Evolutionary conservation across 345 rosid species (phyloP).

Genomic region (Capsella bursapastoris): DNA sequence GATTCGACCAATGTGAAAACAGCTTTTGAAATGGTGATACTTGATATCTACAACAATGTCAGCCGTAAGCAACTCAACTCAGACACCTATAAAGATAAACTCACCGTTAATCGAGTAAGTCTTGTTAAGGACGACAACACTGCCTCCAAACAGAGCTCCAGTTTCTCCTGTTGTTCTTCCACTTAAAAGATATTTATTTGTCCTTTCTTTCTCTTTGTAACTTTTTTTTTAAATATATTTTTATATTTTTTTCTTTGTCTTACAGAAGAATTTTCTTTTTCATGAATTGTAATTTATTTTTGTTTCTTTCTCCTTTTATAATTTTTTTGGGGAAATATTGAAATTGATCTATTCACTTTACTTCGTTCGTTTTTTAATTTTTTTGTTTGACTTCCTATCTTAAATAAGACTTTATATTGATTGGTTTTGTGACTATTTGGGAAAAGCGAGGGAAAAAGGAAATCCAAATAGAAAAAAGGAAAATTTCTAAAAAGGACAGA

Average conservation of each 20-base stretch:
- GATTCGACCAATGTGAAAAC: conserved; percentile 77
- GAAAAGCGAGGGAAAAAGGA: conserved; percentile 26
- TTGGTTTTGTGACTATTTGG: conserved; percentile 16
- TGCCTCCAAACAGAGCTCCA: conserved; percentile 46
- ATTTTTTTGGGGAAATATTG: conserved; percentile 29
- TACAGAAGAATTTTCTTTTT: background rate
- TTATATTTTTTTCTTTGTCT: background rate
- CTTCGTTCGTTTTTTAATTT: background rate
- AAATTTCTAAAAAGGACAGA: background rate
- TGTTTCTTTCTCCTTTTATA: background rate
- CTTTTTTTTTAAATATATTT: conserved; percentile 6
- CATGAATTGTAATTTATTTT: conserved; percentile 33
- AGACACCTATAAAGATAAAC: conserved; percentile 72
- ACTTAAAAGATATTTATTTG: conserved; percentile 43
- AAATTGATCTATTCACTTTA: conserved; percentile 4
- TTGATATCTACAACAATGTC: conserved; percentile 71
- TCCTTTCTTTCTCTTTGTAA: conserved; percentile 11
- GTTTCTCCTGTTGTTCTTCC: conserved; percentile 73
- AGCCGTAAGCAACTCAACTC: conserved; percentile 82
- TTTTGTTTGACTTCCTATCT: conserved; percentile 25
- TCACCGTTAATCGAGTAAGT: conserved; percentile 73
- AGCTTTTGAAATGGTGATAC: conserved; percentile 77
- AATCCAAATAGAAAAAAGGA: conserved; percentile 9
- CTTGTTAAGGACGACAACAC: conserved; percentile 54
- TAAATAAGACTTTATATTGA: conserved; percentile 15